These are phyloP conservation scores for Tympanopsis confertula DNA, from an alignment of 2,329 filamentous ascomycete species.

Conservation along the genomic window DNA sequence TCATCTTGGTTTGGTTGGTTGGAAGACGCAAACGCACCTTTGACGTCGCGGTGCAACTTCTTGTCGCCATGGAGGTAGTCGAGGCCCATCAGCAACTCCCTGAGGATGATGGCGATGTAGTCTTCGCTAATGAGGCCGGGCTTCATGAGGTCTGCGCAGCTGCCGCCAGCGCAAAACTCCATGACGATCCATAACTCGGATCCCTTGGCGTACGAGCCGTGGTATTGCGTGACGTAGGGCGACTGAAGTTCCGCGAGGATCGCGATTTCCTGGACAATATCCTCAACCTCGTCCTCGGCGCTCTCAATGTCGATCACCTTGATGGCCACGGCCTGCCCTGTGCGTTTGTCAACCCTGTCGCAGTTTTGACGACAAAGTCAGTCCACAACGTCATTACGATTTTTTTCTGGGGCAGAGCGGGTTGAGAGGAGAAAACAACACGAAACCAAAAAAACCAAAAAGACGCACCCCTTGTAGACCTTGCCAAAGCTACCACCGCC, in stretches of 20 bases:
- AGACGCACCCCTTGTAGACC: slow-evolving; percentile 86
- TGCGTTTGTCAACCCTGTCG: slow-evolving; percentile 75
- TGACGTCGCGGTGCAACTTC: slow-evolving; percentile 93
- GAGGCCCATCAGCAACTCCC: slow-evolving; percentile 77
- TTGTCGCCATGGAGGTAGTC: slow-evolving; percentile 92
- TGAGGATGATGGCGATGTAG: slow-evolving; percentile 90
- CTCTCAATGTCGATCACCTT: slow-evolving; percentile 99
- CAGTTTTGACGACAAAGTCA: neutral
- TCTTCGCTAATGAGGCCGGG: slow-evolving; percentile 83
- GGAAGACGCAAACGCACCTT: slow-evolving; percentile 43
- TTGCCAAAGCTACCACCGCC: slow-evolving; percentile 96
- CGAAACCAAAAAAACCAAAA: neutral
- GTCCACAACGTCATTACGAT: neutral
- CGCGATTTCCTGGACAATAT: slow-evolving; percentile 97
- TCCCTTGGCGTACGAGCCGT: slow-evolving; percentile 90
- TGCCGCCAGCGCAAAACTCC: slow-evolving; percentile 96
- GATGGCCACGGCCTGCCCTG: slow-evolving; percentile 88
- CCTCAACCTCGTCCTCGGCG: slow-evolving; percentile 96
- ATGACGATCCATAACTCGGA: slow-evolving; percentile 98
- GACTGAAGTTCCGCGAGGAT: slow-evolving; percentile 94
- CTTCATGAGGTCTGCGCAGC: slow-evolving; percentile 92
- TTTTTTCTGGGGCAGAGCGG: neutral
- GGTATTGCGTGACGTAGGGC: slow-evolving; percentile 93
- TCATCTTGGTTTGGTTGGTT: slow-evolving; percentile 18
- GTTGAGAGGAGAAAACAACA: neutral